phyloP scores from a whole-genome alignment of 2,329 filamentous ascomycete genomes.

The Stagonosporopsis chrysanthemi region DNA sequence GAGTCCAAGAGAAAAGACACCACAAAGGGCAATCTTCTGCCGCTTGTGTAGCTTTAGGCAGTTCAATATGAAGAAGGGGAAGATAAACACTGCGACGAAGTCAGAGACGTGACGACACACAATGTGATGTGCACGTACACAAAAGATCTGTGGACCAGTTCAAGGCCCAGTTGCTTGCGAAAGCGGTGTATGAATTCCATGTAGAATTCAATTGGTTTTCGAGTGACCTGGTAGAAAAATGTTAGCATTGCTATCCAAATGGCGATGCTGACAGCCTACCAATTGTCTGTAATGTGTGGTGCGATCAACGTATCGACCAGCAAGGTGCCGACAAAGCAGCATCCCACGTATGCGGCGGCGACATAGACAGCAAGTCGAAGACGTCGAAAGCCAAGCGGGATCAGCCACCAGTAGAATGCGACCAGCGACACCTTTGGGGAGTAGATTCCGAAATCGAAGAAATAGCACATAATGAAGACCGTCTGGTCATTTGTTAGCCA shows the following conservation, averaged over 20 bases:
- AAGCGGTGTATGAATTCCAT: conserved; percentile 28
- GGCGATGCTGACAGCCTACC: conserved; percentile 8
- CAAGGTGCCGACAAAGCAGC: conserved; percentile 24
- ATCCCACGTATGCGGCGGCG: conserved; percentile 13
- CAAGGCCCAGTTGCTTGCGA: conserved; percentile 26
- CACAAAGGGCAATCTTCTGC: conserved; percentile 33
- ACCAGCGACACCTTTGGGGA: conserved; percentile 32
- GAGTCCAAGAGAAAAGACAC: conserved; percentile 30
- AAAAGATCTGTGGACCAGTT: conserved; percentile 32
- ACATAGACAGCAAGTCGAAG: conserved; percentile 29
- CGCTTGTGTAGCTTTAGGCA: conserved; percentile 32
- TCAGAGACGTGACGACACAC: conserved; percentile 15
- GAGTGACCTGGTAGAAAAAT: conserved; percentile 15
- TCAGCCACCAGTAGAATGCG: conserved; percentile 37
- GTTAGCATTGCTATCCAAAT: neutral
- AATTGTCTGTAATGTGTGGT: conserved; percentile 27
- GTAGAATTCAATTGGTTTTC: conserved; percentile 30
- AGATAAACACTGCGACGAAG: conserved; percentile 21
- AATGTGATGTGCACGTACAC: neutral
- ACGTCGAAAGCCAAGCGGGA: conserved; percentile 28
- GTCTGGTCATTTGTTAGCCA: conserved; percentile 17
- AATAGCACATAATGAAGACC: conserved; percentile 29
- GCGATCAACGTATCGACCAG: conserved; percentile 27
- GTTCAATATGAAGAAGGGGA: conserved; percentile 34
- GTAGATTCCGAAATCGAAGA: conserved; percentile 34